Percentiles rank a stretch among this genome's conserved stretches.
phyloP scores from a whole-genome alignment of 352 stramenopile genomes.

The Globisporangium megalacanthum region DNA sequence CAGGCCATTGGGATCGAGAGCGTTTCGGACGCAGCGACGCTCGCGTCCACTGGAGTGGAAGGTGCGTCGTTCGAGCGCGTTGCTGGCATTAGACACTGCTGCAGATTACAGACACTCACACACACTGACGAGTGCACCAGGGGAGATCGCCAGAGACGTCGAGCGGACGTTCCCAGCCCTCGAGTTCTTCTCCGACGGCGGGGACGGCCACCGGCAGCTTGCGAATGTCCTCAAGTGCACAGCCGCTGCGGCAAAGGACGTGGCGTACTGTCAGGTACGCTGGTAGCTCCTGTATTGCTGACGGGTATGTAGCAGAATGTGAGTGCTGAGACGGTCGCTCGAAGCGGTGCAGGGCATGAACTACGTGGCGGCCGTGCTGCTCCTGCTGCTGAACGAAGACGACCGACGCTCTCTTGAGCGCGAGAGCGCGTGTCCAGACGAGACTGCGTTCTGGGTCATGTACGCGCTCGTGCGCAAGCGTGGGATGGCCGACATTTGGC shows the following conservation, averaged over 20 bases:
- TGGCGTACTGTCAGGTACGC: constrained; percentile 77
- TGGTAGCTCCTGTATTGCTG: not conserved
- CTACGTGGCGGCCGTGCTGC: constrained; percentile 61
- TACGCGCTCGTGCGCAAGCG: constrained; percentile 45
- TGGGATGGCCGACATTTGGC: constrained; percentile 65
- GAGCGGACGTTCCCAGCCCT: constrained; percentile 63
- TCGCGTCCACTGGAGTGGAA: constrained; percentile 59
- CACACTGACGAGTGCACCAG: constrained; percentile 12
- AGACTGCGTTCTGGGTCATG: constrained; percentile 58
- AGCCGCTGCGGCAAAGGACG: constrained; percentile 35
- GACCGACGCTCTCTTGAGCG: not conserved
- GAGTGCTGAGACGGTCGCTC: not conserved
- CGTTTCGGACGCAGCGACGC: constrained; percentile 23
- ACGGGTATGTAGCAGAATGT: not conserved
- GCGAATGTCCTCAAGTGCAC: constrained; percentile 74
- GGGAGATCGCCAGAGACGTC: constrained; percentile 73
- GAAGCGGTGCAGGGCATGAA: constrained; percentile 63
- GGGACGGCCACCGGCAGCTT: constrained; percentile 49
- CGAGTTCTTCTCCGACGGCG: constrained; percentile 41
- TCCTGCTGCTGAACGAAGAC: constrained; percentile 38
- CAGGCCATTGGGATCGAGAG: constrained; percentile 38
- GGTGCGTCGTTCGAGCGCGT: constrained; percentile 14
- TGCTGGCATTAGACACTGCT: not conserved
- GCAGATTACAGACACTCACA: not conserved
- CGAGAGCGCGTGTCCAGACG: constrained; percentile 27